Percentiles rank a stretch among this genome's conserved stretches.
These are phyloP conservation scores for Daedaleopsis nitida DNA, from an alignment of 768 basidiomycete genomes.

Conservation along the genomic window DNA sequence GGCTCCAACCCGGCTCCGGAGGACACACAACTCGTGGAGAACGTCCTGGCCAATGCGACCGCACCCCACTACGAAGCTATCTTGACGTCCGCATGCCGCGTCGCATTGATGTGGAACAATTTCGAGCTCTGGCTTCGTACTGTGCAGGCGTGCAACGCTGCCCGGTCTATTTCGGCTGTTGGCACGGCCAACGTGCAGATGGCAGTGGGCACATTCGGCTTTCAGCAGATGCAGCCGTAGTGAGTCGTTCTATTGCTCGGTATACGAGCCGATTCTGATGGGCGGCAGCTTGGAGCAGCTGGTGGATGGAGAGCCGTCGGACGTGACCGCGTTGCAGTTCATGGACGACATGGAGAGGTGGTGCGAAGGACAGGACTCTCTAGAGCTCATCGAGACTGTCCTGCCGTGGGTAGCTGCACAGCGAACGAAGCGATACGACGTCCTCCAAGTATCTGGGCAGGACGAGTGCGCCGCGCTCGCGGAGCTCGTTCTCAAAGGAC, in stretches of 20 bases:
- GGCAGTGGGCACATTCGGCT: not conserved
- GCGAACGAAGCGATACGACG: not conserved
- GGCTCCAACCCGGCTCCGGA: not conserved
- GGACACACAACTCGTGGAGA: conserved; percentile 1
- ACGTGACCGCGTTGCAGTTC: not conserved
- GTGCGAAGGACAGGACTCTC: not conserved
- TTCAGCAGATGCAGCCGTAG: not conserved
- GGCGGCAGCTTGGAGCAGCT: not conserved
- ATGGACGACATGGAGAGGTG: not conserved
- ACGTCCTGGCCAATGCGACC: not conserved
- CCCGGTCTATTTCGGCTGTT: not conserved
- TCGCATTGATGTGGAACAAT: conserved; percentile 4
- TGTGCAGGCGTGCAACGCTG: conserved; percentile 3
- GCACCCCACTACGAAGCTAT: not conserved
- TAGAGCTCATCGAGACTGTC: not conserved
- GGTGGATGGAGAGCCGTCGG: not conserved
- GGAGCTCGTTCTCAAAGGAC: not conserved
- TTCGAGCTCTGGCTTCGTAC: conserved; percentile 6
- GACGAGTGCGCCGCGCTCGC: not conserved
- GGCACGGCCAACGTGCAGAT: not conserved
- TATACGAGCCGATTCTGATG: not conserved
- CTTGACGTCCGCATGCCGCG: not conserved
- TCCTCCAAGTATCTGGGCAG: not conserved
- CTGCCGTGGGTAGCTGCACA: not conserved
- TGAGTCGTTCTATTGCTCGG: not conserved